Conservation (phyloP, 352 stramenopile genomes). For the Phytophthora cactorum region DNA sequence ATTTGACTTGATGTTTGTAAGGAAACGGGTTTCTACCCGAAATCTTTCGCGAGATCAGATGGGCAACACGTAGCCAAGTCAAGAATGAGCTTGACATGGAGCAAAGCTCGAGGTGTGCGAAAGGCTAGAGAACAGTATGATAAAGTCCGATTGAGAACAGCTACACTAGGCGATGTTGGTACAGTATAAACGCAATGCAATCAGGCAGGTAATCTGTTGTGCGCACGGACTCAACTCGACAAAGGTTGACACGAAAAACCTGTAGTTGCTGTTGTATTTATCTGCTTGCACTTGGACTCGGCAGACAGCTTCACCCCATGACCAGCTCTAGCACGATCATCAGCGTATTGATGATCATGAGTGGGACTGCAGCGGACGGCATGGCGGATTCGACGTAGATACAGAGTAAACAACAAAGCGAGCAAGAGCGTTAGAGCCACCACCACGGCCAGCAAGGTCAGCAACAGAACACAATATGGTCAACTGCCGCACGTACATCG, state of each 20-base stretch:
- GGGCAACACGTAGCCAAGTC: neutral
- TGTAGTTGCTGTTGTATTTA: constrained; percentile 18
- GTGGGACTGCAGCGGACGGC: constrained; percentile 51
- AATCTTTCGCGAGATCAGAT: constrained; percentile 30
- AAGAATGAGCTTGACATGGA: neutral
- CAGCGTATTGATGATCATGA: constrained; percentile 82
- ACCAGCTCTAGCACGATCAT: constrained; percentile 86
- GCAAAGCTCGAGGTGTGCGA: neutral
- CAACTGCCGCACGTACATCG: constrained; percentile 51
- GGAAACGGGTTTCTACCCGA: constrained; percentile 26
- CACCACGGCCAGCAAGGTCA: constrained; percentile 1
- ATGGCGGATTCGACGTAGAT: neutral
- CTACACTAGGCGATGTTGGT: neutral
- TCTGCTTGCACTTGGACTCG: constrained; percentile 5
- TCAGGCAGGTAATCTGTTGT: neutral
- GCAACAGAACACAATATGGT: neutral
- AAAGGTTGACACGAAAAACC: constrained; percentile 6
- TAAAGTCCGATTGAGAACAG: neutral
- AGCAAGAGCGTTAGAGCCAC: constrained; percentile 5
- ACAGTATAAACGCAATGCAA: neutral
- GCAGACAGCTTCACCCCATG: constrained; percentile 53
- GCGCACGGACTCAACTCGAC: neutral
- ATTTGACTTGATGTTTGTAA: constrained; percentile 25
- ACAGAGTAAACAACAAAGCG: neutral
- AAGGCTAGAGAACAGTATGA: neutral